Evolutionary conservation across 495 filamentous ascomycete species (phyloP).

Genomic region (Elasticomyces elasticus): DNA sequence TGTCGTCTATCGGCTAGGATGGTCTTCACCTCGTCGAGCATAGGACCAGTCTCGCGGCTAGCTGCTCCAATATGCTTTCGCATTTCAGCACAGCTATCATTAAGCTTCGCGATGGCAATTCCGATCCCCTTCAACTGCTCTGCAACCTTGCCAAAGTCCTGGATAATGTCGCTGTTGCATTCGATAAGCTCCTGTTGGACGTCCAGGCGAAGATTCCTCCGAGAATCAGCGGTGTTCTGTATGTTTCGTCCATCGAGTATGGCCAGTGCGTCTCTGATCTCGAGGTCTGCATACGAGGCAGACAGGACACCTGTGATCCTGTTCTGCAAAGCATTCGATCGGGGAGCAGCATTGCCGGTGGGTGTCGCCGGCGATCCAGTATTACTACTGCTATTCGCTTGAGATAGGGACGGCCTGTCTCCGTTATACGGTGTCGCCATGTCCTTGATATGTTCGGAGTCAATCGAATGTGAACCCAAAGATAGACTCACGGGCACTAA

Average conservation of each 20-base stretch:
- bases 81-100: slow-evolving; percentile 73
- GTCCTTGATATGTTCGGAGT: no score
- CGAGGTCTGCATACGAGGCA: slow-evolving; percentile 81
- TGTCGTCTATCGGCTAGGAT: slow-evolving; percentile 67
- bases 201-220: slow-evolving; percentile 70
- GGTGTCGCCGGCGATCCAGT: slow-evolving; percentile 7
- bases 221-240: slow-evolving; percentile 66
- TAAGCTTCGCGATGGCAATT: slow-evolving; percentile 62
- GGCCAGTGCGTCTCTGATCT: slow-evolving; percentile 76
- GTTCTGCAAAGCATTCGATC: slow-evolving; percentile 46
- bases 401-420: not conserved
- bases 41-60: slow-evolving; percentile 60
- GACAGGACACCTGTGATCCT: slow-evolving; percentile 80
- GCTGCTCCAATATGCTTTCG: slow-evolving; percentile 64
- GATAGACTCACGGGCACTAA: no score
- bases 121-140: slow-evolving; percentile 90
- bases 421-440: slow-evolving; percentile 6
- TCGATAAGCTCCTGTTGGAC: slow-evolving; percentile 88
- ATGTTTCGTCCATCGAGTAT: slow-evolving; percentile 63
- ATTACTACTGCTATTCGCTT: not conserved
- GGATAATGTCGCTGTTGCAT: slow-evolving; percentile 83
- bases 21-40: slow-evolving; percentile 67
- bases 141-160: slow-evolving; percentile 82
- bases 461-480: no score
- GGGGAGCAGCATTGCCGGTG: not conserved